Percentiles rank a stretch among this genome's conserved stretches.
Evolutionary conservation across 768 basidiomycete genomes (phyloP).

Genomic region (Pulveroboletus sp.): DNA sequence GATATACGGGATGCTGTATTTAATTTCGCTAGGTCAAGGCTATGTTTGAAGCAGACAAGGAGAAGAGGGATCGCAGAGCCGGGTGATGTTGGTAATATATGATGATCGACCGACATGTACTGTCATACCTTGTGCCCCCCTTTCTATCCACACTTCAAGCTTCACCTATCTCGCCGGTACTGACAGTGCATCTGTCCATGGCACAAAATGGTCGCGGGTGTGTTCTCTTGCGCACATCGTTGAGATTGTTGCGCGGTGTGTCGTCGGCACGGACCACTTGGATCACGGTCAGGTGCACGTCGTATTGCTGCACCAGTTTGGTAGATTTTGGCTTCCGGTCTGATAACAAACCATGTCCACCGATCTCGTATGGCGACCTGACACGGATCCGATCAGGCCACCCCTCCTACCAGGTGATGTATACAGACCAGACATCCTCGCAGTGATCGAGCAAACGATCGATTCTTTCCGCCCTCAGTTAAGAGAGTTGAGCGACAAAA

Average conservation of each 20-base stretch:
- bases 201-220: neutral
- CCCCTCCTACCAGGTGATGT: conserved; percentile 30
- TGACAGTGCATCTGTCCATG: neutral
- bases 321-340: neutral
- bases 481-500: conserved; percentile 62
- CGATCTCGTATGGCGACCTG: conserved; percentile 40
- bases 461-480: conserved; percentile 51
- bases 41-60: conserved; percentile 43
- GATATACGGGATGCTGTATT: neutral
- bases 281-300: too few relatives aligned
- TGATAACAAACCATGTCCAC: conserved; percentile 10
- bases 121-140: too few relatives aligned
- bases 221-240: too few relatives aligned
- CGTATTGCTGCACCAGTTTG: too few relatives aligned
- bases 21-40: conserved; percentile 36
- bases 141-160: too few relatives aligned
- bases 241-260: too few relatives aligned
- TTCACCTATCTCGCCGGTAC: neutral
- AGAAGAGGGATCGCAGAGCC: neutral
- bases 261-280: too few relatives aligned
- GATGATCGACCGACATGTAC: too few relatives aligned
- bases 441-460: conserved; percentile 55
- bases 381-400: conserved; percentile 22
- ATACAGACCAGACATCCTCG: conserved; percentile 55
- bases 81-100: too few relatives aligned